These are phyloP conservation scores for Fonsecaea nubica DNA, from an alignment of 2,329 filamentous ascomycete species.

Conservation along the genomic window DNA sequence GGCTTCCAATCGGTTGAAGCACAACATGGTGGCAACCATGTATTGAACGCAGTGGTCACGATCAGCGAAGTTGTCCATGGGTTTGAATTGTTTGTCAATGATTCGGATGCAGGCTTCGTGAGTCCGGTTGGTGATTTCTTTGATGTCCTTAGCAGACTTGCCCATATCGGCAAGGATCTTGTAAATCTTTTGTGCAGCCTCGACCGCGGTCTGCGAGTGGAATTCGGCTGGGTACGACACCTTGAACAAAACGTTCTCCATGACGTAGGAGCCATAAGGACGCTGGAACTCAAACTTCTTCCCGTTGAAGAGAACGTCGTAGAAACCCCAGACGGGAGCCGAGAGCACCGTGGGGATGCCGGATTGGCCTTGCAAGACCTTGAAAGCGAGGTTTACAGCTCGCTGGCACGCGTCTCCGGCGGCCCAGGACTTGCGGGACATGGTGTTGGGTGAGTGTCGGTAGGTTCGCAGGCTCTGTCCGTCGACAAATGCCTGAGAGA, in stretches of 20 bases:
- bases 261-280: slow-evolving; percentile 96
- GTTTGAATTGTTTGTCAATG: slow-evolving; percentile 99
- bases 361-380: slow-evolving; percentile 88
- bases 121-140: slow-evolving; percentile 89
- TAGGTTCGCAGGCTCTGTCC: slow-evolving; percentile 96
- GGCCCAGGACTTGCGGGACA: slow-evolving; percentile 99
- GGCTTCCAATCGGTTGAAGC: slow-evolving; percentile 90
- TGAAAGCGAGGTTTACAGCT: slow-evolving; percentile 87
- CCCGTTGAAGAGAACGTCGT: slow-evolving; percentile 96
- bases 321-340: slow-evolving; percentile 95
- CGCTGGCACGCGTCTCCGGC: slow-evolving; percentile 97
- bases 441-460: slow-evolving; percentile 97
- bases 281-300: slow-evolving; percentile 96
- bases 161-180: slow-evolving; percentile 80
- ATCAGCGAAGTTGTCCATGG: slow-evolving; percentile 99
- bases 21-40: slow-evolving; percentile 96
- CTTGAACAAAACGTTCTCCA: slow-evolving; percentile 99
- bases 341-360: slow-evolving; percentile 92
- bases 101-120: slow-evolving; percentile 99
- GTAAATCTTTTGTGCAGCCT: slow-evolving; percentile 89
- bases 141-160: slow-evolving; percentile 93
- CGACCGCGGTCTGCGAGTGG: slow-evolving; percentile 88
- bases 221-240: slow-evolving; percentile 89
- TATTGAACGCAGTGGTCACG: slow-evolving; percentile 99
- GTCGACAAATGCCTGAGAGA: slow-evolving; percentile 97